phyloP scores from a whole-genome alignment of 1,139 yeast genomes.

The Debaryomycetaceae sp. region DNA sequence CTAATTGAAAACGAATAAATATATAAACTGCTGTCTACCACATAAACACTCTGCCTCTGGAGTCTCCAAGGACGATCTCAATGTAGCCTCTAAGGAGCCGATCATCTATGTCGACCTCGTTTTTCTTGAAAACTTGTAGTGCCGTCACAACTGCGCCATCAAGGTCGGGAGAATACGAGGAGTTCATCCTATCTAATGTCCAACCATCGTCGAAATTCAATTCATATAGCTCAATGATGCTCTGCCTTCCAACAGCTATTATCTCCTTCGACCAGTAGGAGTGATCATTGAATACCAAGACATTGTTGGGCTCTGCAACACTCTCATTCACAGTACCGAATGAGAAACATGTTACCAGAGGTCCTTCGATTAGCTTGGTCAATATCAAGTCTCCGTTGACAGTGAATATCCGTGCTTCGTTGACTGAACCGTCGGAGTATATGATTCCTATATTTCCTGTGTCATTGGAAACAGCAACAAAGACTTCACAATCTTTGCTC shows the following conservation, averaged over 20 bases:
- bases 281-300: conserved; percentile 24
- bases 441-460: conserved; percentile 51
- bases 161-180: conserved; percentile 13
- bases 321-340: conserved; percentile 34
- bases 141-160: conserved; percentile 21
- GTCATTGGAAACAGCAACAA: conserved; percentile 49
- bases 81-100: conserved; percentile 32
- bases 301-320: conserved; percentile 22
- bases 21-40: conserved; percentile 9
- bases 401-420: conserved; percentile 37
- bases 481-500: conserved; percentile 12
- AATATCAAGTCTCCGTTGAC: conserved; percentile 52
- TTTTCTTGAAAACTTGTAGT: conserved; percentile 25
- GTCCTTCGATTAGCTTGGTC: conserved; percentile 13
- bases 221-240: conserved; percentile 23
- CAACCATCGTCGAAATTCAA: conserved; percentile 20
- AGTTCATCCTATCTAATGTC: conserved; percentile 17
- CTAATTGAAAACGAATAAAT: background rate
- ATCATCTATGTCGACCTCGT: conserved; percentile 36
- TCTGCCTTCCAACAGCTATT: conserved; percentile 23
- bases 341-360: conserved; percentile 18
- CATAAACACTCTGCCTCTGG: conserved; percentile 34
- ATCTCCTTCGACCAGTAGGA: conserved; percentile 39
- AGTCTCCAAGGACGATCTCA: conserved; percentile 34
- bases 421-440: conserved; percentile 12